phyloP scores from a whole-genome alignment of 257 asterid genomes.

The Osmanthus fragrans region DNA sequence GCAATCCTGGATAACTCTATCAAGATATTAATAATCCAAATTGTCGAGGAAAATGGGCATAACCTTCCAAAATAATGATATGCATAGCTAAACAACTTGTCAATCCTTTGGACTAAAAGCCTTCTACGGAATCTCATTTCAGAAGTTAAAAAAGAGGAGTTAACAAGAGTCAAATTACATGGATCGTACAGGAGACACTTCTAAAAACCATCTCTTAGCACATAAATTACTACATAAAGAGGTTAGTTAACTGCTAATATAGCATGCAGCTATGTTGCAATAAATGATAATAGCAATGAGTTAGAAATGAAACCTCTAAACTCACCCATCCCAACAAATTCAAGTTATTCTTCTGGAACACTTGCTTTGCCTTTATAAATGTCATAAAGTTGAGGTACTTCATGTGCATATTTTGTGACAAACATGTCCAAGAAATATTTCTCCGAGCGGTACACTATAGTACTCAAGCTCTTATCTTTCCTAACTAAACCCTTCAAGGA shows the following conservation, averaged over 20 bases:
- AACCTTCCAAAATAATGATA: not conserved
- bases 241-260: too few relatives aligned
- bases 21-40: not conserved
- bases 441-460: not conserved
- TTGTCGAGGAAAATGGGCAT: not conserved
- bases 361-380: constrained; percentile 7
- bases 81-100: not conserved
- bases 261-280: too few relatives aligned
- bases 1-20: not conserved
- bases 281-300: not conserved
- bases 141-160: too few relatives aligned
- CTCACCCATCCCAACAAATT: not conserved
- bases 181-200: too few relatives aligned
- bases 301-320: not conserved
- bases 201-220: too few relatives aligned
- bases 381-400: constrained; percentile 5
- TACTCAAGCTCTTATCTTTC: not conserved
- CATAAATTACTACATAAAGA: too few relatives aligned
- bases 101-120: not conserved
- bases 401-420: constrained; percentile 4
- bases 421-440: constrained; percentile 6
- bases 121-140: not conserved
- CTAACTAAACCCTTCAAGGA: constrained; percentile 8
- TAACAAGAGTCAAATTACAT: too few relatives aligned
- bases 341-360: not conserved